Conservation (phyloP, 2,329 filamentous ascomycete species). For the Colletotrichum acutatum region DNA sequence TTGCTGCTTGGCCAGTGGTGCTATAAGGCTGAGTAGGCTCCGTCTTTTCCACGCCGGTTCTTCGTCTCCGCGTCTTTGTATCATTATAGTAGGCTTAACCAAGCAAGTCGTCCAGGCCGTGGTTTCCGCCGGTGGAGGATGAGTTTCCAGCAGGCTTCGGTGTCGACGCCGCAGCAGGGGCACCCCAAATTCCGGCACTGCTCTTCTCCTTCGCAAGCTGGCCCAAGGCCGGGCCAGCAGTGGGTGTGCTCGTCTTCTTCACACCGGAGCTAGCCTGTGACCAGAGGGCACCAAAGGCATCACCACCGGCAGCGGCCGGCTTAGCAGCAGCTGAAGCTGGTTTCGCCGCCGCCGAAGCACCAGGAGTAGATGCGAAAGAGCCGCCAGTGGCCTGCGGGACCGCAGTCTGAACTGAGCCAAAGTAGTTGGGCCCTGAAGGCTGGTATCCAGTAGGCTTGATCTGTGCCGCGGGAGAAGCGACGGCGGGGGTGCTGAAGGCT, state of each 20-base stretch:
- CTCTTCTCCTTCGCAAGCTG: slow-evolving; percentile 99
- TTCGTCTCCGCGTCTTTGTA: slow-evolving; percentile 3
- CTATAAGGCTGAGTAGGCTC: background rate
- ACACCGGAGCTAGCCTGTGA: slow-evolving; percentile 78
- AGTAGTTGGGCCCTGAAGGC: slow-evolving; percentile 90
- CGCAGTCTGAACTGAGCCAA: slow-evolving; percentile 77
- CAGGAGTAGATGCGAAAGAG: slow-evolving; percentile 38
- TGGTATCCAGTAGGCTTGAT: slow-evolving; percentile 75
- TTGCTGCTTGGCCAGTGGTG: slow-evolving; percentile 14
- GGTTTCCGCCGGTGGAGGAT: slow-evolving; percentile 30
- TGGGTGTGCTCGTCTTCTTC: slow-evolving; percentile 75
- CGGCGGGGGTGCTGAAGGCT: slow-evolving; percentile 65
- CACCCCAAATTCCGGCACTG: slow-evolving; percentile 92
- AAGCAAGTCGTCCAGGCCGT: slow-evolving; percentile 61
- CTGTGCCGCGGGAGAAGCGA: slow-evolving; percentile 53
- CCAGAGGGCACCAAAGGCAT: slow-evolving; percentile 93
- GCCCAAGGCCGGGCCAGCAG: slow-evolving; percentile 82
- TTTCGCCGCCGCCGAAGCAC: slow-evolving; percentile 58
- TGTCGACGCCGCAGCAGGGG: slow-evolving; percentile 60
- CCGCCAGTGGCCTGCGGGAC: slow-evolving; percentile 39
- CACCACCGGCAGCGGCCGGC: slow-evolving; percentile 71
- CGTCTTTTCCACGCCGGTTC: background rate
- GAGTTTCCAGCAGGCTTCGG: slow-evolving; percentile 42
- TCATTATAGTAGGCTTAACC: slow-evolving; percentile 45
- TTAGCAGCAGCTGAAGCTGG: slow-evolving; percentile 62